phyloP scores from a whole-genome alignment of 2,329 filamentous ascomycete species.

The Hysterium pulicare region DNA sequence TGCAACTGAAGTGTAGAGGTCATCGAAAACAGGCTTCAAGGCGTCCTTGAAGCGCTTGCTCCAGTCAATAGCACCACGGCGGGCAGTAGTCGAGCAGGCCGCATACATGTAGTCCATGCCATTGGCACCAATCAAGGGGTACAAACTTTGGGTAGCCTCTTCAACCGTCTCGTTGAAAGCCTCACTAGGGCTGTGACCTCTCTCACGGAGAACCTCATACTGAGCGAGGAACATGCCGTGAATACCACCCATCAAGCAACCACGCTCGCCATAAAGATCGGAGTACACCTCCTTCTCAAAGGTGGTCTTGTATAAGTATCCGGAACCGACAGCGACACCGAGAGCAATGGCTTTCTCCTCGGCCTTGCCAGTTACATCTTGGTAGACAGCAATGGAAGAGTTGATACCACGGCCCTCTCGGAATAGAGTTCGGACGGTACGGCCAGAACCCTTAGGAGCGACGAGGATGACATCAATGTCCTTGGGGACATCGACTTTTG shows the following conservation, averaged over 20 bases:
- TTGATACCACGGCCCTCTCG: slow-evolving; percentile 99
- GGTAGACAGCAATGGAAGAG: slow-evolving; percentile 96
- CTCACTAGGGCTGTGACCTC: slow-evolving; percentile 94
- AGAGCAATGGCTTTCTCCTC: slow-evolving; percentile 97
- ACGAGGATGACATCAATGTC: slow-evolving; percentile 99
- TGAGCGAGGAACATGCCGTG: slow-evolving; percentile 99
- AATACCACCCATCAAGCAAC: slow-evolving; percentile 99
- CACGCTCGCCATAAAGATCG: slow-evolving; percentile 98
- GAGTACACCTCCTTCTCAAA: slow-evolving; percentile 99
- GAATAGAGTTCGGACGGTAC: slow-evolving; percentile 98
- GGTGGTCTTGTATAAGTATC: slow-evolving; percentile 99
- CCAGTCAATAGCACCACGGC: slow-evolving; percentile 99
- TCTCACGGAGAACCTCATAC: slow-evolving; percentile 99
- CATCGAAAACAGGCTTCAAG: slow-evolving; percentile 98
- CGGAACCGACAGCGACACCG: slow-evolving; percentile 93
- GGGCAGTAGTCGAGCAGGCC: slow-evolving; percentile 97
- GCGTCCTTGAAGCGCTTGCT: slow-evolving; percentile 94
- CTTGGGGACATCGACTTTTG: slow-evolving; percentile 93
- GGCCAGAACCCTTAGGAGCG: slow-evolving; percentile 97
- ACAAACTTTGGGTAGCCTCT: slow-evolving; percentile 97
- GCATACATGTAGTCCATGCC: slow-evolving; percentile 99
- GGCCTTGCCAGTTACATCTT: slow-evolving; percentile 96
- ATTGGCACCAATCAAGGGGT: slow-evolving; percentile 94
- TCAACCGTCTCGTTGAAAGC: slow-evolving; percentile 99
- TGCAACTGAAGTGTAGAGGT: slow-evolving; percentile 89